Evolutionary conservation across 306 rosid genomes (phyloP), one percentile per base, ranked within the genome.

Genomic region (Betula pendula): DNA sequence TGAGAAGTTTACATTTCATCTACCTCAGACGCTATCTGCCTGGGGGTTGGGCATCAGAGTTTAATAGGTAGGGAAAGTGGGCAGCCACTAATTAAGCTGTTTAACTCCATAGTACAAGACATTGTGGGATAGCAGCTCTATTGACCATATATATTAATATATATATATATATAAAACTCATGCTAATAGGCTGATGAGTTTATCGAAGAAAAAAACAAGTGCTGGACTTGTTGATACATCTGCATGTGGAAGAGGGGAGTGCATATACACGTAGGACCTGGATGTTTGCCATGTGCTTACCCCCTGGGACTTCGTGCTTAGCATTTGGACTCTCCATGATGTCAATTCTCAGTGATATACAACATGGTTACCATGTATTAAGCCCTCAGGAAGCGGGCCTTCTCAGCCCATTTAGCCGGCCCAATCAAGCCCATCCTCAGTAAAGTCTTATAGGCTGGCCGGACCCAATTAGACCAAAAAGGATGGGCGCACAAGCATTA

Each of bases 1-100:
- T 38, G 42, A 38, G 42, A 38, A 38, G 42, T 38, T 38, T 5
- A 38, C 42, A 38, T 38, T 38, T 6, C 8, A 38, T 38, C 8
- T 38, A 38, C 42, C 7, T 38, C 6, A 38, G 42, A 38, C 42
- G 42, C 42, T 5, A 38, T 63, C 49, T 72, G 66, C 16, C 72
- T 52, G 63, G 70, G 20, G 43, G 79, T 66, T 74, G 75, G 79
- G 75, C 45, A 74, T 74, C 75, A 80, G 20, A 58, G 27, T 15
- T 45, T 44, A 15, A 68, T 15, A 17, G 43, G 29, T 2, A 55
- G 71, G 20, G 42, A 20, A 63, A 68, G 79, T 68, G 84, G 83
- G 74, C 45, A 43, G 29, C 78, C 83, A 73, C 73, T 48, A 62
- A 60, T 11, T 38, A 38, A 38, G 22, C 45, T 60, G 22, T 4